These are phyloP conservation scores for Ceriops zippeliana DNA, from an alignment of 345 rosid species.

Conservation along the genomic window DNA sequence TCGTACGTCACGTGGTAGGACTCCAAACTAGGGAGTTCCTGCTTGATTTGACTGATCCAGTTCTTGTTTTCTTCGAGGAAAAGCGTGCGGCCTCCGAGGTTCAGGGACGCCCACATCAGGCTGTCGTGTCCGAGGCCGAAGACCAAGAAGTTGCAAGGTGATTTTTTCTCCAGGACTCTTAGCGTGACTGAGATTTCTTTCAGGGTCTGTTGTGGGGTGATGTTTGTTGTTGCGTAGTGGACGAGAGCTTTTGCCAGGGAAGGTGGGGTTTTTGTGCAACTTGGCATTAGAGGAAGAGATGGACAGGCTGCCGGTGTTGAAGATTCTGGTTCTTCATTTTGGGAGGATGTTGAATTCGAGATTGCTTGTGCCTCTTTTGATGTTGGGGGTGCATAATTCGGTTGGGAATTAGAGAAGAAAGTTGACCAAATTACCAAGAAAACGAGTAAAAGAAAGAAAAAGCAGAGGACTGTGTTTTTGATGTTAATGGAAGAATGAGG, in stretches of 20 bases:
- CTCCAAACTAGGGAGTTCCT: conserved; percentile 49
- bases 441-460: conserved; percentile 42
- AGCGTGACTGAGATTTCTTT: conserved; percentile 71
- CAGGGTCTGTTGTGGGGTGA: conserved; percentile 87
- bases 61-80: conserved; percentile 80
- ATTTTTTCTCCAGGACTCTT: conserved; percentile 52
- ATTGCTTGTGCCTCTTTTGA: conserved; percentile 1
- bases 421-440: conserved; percentile 39
- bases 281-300: conserved; percentile 11
- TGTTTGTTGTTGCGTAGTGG: conserved; percentile 68
- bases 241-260: conserved; percentile 60
- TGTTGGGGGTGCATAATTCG: conserved; percentile 6
- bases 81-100: conserved; percentile 77
- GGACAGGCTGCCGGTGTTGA: conserved; percentile 17
- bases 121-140: conserved; percentile 90
- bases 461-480: conserved; percentile 35
- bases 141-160: conserved; percentile 83
- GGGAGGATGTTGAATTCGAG: conserved; percentile 14
- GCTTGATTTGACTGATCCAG: conserved; percentile 61
- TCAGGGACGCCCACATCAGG: conserved; percentile 84
- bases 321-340: conserved; percentile 9
- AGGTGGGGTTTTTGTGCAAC: conserved; percentile 61
- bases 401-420: conserved; percentile 34
- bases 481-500: conserved; percentile 30
- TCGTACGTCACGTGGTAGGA: conserved; percentile 72